Percentiles rank a stretch among this genome's conserved stretches.
phyloP scores from a whole-genome alignment of 2,329 filamentous ascomycete genomes.

The Leptographium lundbergii region DNA sequence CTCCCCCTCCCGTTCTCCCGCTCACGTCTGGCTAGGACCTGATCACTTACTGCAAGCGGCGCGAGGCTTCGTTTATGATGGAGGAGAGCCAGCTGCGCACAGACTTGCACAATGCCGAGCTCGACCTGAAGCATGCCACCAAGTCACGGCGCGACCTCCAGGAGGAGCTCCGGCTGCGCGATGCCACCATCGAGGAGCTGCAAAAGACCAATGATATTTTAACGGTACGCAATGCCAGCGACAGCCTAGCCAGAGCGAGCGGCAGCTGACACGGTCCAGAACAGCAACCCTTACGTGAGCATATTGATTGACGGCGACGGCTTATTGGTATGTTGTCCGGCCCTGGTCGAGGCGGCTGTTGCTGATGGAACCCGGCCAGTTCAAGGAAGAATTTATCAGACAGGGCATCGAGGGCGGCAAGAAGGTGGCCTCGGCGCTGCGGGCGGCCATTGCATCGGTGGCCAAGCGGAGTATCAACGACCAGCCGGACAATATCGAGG shows the following conservation, averaged over 20 bases:
- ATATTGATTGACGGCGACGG: slow-evolving; percentile 52
- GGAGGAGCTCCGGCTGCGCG: slow-evolving; percentile 23
- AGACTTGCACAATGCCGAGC: slow-evolving; percentile 28
- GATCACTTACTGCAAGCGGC: slow-evolving; percentile 28
- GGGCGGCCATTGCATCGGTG: slow-evolving; percentile 25
- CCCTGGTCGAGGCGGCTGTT: neutral
- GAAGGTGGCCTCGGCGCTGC: slow-evolving; percentile 36
- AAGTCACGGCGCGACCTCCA: slow-evolving; percentile 37
- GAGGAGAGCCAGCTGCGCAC: slow-evolving; percentile 31
- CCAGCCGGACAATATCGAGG: slow-evolving; percentile 38
- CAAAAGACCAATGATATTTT: slow-evolving; percentile 22
- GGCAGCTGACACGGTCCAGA: slow-evolving; percentile 20
- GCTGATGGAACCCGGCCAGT: slow-evolving; percentile 25
- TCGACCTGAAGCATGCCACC: slow-evolving; percentile 39
- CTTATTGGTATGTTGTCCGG: slow-evolving; percentile 32
- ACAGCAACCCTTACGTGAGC: slow-evolving; percentile 44
- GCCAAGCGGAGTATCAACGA: slow-evolving; percentile 28
- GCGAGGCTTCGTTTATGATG: slow-evolving; percentile 28
- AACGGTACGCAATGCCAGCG: slow-evolving; percentile 25
- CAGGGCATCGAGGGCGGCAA: slow-evolving; percentile 44
- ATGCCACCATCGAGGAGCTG: neutral
- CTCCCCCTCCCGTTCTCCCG: neutral
- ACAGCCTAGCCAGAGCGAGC: neutral
- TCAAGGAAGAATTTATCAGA: slow-evolving; percentile 40
- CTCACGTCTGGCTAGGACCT: slow-evolving; percentile 26